Base-by-base conservation (phyloP, 352 stramenopile genomes). In the Globisporangium nodosum region DNA sequence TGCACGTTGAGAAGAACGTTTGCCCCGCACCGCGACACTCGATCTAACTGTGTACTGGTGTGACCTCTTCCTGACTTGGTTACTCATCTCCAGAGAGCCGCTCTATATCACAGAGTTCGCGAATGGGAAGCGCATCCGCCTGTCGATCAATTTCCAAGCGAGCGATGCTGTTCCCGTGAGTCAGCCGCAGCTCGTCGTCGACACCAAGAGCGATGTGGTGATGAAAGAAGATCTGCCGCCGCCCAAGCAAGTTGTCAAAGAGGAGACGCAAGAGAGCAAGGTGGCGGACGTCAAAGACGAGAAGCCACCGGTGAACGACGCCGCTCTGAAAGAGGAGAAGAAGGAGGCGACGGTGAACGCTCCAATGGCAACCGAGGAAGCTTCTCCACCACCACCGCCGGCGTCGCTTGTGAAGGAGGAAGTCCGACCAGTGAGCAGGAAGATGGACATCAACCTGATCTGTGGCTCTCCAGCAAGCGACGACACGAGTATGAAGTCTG, bases 101-200 rank as follows among this genome's bases (percentile, higher is more conserved):
- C 63, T 64, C 12, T 92, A 91, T 54, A 18, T 71, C 0, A 74
- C 88, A 16, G 84, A 93, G 57, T 93, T 88, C 64, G 79, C 84
- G 20, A 87, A 76, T 7, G 74, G 74, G 3, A 90, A 91, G 68
- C 62, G 73, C 63, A 88, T 93, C 64, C 79, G 81, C 1, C 66
- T 93, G 20, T 93, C 84, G 12, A 76, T 93, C 50, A 87, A 93
- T 61, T 93, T 93, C 56, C 40, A 46, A 46, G 56, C 71, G 45
- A 55, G 54, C 13, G 70, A 52, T 30, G 27, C 60, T 20, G 51
- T 21, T 11, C 5, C 18, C 15, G 15, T 35, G 15, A 24, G 30
- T 3, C 21, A 56, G 12, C 16, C 30, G 21, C 54, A 16, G n/a
- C 11, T 58, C 24, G 4, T 15, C 3, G 42, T 5, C 24, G 47